Evolutionary conservation across 805 yeast genomes (phyloP), one percentile per base, ranked within the genome.

Genomic region (Kluyveromyces aestuarii): DNA sequence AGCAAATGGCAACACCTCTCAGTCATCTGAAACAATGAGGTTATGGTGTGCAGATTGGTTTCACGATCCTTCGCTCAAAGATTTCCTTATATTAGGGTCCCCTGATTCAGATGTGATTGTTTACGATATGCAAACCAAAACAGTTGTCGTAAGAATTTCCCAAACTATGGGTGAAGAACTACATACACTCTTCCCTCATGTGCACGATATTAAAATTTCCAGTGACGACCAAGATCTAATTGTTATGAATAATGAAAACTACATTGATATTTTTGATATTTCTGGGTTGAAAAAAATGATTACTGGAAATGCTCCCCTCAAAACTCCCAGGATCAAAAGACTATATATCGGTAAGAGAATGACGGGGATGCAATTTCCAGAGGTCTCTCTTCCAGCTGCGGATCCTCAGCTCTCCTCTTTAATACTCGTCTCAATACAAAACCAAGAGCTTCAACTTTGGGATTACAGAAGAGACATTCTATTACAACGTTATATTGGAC

Each of bases 361-460:
- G 54, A 84, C 91, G 0, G 80, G 87, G 2, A 75, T 89, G 36
- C 68, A 81, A 0, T 67, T 80, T 1, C 80, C 89, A 19, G 50
- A 53, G 30, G 18, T 39, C 8, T 39, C 37, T 25, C 43, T 46
- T 18, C 42, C 48, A 2, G 41, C 30, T 46, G 50, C 45, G 1
- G 37, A 48, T 14, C 37, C 35, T 14, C 30, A 47, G 27, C 17
- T 52, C 10, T 44, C 52, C 18, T 50, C 59, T 40, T 68, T 77
- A 50, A 70, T 80, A 8, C 65, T 88, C 40, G 71, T 87, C 21
- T 86, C 81, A 56, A 76, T 82, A 17, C 79, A 80, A 14, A 84
- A 87, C 0, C 88, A 84, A 57, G 93, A 85, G 59, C 63, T 88
- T 8, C 93, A 87, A 56, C 67, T 88, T 5, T 87, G 96, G 95